phyloP scores from a whole-genome alignment of 805 yeast genomes.

The Candida ascalaphidarum region DNA sequence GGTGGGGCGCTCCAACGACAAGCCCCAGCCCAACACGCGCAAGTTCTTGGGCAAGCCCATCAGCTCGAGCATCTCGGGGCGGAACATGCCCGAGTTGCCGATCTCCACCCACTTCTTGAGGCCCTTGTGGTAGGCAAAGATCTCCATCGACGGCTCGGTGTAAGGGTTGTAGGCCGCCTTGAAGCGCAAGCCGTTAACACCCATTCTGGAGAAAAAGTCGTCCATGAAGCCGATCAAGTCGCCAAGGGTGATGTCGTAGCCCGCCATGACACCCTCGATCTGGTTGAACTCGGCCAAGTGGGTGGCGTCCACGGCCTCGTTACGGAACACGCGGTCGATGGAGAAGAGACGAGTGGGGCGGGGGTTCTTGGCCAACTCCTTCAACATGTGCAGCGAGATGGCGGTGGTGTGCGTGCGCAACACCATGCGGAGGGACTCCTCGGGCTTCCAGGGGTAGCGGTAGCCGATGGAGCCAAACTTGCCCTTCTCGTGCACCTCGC shows the following conservation, averaged over 20 bases:
- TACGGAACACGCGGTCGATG: slow-evolving; percentile 97
- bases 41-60: slow-evolving; percentile 96
- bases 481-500: slow-evolving; percentile 81
- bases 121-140: slow-evolving; percentile 93
- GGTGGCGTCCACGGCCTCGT: slow-evolving; percentile 99
- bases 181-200: slow-evolving; percentile 90
- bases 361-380: slow-evolving; percentile 80
- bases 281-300: slow-evolving; percentile 99
- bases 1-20: slow-evolving; percentile 95
- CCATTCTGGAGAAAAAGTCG: slow-evolving; percentile 94
- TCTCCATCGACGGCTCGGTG: slow-evolving; percentile 98
- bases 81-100: slow-evolving; percentile 98
- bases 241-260: slow-evolving; percentile 88
- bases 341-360: slow-evolving; percentile 88
- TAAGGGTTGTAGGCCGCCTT: slow-evolving; percentile 99
- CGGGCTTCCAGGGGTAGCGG: slow-evolving; percentile 94
- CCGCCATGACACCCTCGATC: slow-evolving; percentile 98
- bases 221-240: slow-evolving; percentile 98
- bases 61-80: slow-evolving; percentile 98
- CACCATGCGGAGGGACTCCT: slow-evolving; percentile 84
- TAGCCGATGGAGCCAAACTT: slow-evolving; percentile 94
- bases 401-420: slow-evolving; percentile 98
- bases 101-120: slow-evolving; percentile 97
- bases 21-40: slow-evolving; percentile 96
- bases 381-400: slow-evolving; percentile 80